Evolutionary conservation across 1,284 basidiomycete species (phyloP).

Genomic region (Ceratorhiza oryzae-sativae): DNA sequence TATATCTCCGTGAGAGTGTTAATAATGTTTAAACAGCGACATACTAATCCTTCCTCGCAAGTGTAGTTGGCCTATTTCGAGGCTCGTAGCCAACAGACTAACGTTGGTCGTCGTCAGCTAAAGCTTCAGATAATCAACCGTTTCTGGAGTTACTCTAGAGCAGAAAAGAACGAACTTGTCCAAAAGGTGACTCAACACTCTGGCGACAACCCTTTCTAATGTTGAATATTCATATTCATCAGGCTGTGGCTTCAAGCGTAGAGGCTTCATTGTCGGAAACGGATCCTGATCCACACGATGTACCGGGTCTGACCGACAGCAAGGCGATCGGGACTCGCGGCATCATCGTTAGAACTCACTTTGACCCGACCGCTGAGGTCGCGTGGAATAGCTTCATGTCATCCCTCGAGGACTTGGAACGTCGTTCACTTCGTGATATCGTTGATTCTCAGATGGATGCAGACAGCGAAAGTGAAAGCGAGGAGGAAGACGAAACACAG

Average conservation of each 20-base stretch:
- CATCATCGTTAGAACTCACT: constrained; percentile 72
- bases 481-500: constrained; percentile 43
- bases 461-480: constrained; percentile 45
- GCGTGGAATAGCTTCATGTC: constrained; percentile 66
- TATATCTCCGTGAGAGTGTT: not conserved
- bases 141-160: constrained; percentile 9
- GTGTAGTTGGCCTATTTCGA: constrained; percentile 17
- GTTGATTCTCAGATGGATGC: constrained; percentile 42
- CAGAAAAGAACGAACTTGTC: constrained; percentile 13
- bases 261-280: not conserved
- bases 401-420: constrained; percentile 60
- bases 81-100: not conserved
- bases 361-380: constrained; percentile 58
- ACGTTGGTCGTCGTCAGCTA: constrained; percentile 15
- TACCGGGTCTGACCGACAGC: constrained; percentile 30
- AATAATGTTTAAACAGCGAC: not conserved
- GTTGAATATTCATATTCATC: not conserved
- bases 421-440: constrained; percentile 33
- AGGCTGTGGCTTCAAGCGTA: not conserved
- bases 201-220: not conserved
- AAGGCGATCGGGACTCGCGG: constrained; percentile 53
- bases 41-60: not conserved
- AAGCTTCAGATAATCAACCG: constrained; percentile 15
- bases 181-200: not conserved
- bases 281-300: constrained; percentile 29